Evolutionary conservation across 2,329 filamentous ascomycete species (phyloP), one percentile per base, ranked within the genome.

Genomic region (Venturia effusa): DNA sequence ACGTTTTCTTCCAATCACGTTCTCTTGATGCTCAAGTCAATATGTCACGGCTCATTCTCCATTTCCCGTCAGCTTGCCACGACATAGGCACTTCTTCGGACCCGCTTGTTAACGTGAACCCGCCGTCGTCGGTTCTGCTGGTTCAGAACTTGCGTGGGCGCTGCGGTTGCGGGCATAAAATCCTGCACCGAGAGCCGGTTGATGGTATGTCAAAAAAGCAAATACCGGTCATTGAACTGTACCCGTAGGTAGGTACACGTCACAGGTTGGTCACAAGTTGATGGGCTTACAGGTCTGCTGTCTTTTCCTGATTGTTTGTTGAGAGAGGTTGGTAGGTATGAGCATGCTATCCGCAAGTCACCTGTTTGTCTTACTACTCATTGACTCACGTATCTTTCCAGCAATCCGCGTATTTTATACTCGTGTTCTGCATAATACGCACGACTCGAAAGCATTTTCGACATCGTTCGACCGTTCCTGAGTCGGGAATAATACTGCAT

Each of bases 1-100:
- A 1, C 30, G 30, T 34, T 57, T 27, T 34, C 4, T 7, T 10
- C 51, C 51, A 57, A 57, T 19, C 27, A 34, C 13, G n/a, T 27
- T 24, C 45, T 39, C 8, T 11, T 15, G 15, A 39, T 39, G 37
- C 8, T 39, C 37, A 10, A 39, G 15, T 39, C 15, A 15, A 54
- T 11, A 54, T 54, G 1, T 30, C 24, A 30, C 48, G 30, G 51
- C 51, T 34, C 27, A n/a, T 15, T n/a, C 27, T 32, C 8, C 30
- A 11, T 34, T 57, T 15, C 51, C 51, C 51, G 51, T 57, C 51
- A 57, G 51, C 51, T 57, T 34, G 51, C 51, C 51, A 57, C 51
- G 51, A 57, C 30, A 57, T 17, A 57, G 51, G 15, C 11, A 13
- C n/a, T 51, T 27, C 15, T 8, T 54, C 11, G 5, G 48, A 45